Conservation (phyloP, 2,329 filamentous ascomycete genomes). For the Apiospora koreana region DNA sequence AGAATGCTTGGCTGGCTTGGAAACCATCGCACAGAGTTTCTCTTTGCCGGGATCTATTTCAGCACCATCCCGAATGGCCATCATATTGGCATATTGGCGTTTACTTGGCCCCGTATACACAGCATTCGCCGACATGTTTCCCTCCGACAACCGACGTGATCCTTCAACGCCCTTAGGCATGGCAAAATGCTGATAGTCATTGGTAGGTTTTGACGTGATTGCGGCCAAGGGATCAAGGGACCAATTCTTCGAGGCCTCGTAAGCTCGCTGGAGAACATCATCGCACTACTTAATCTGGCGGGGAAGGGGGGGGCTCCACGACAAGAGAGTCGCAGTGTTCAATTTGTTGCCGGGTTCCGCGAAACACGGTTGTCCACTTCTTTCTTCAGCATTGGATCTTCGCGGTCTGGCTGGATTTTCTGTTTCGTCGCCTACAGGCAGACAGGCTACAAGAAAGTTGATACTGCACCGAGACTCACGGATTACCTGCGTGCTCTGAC, state of each 20-base stretch:
- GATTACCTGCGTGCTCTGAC: not conserved
- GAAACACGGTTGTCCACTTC: not conserved
- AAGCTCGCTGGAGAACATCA: slow-evolving; percentile 2
- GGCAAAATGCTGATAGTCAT: not conserved
- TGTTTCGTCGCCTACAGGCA: not conserved
- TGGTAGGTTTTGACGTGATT: not conserved
- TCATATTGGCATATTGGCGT: not conserved
- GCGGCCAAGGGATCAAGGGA: not conserved
- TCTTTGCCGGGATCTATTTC: not conserved
- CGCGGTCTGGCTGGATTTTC: not conserved
- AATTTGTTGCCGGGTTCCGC: slow-evolving; percentile 5
- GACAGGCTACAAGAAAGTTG: not conserved
- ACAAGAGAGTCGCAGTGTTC: not conserved
- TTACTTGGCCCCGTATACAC: not conserved
- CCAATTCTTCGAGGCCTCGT: not conserved
- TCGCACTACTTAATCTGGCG: slow-evolving; percentile 2
- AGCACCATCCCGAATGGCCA: not conserved
- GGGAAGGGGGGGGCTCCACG: not conserved
- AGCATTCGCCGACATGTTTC: not conserved
- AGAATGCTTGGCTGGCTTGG: not conserved
- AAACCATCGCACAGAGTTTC: not conserved
- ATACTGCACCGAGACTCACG: not conserved
- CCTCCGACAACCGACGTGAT: too few species aligned
- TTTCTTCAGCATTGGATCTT: not conserved
- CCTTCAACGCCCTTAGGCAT: not conserved